Evolutionary conservation across 176 grass and related monocot genomes (phyloP), one percentile per base, ranked within the genome.

Genomic region (Cymbopogon citratus): DNA sequence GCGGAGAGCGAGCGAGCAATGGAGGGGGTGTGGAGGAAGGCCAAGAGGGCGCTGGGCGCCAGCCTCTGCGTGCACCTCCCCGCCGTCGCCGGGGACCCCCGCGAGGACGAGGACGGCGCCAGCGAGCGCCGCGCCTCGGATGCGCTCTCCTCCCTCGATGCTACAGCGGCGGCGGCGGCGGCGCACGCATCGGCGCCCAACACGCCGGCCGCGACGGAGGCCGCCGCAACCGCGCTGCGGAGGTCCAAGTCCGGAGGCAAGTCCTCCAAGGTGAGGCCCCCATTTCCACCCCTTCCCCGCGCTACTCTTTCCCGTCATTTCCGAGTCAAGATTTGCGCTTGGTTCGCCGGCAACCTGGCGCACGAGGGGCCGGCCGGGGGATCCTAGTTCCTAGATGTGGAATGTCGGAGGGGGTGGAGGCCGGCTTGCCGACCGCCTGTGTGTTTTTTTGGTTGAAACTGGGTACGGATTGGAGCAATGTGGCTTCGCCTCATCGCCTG

Each of bases 1-100:
- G 12, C 8, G 33, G 44, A 1, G 25, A 73, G 16, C 14, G 72
- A 33, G 70, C 51, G 72, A 33, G 74, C 52, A 87, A 91, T 98
- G 90, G 90, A 81, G 73, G 86, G 90, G 52, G 74, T 63, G 77
- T 98, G 96, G 92, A 95, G 87, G 88, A 87, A 91, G 73, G 90
- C 92, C 23, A 98, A 98, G 90, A 87, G 46, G 65, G 88, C 89
- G 38, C 62, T 98, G 79, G 87, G 92, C 36, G 51, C 75, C 33
- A 73, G 84, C 73, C 79, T 98, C 60, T 98, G 95, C 78, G 87
- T 75, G 52, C 67, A 88, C 56, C 75, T 91, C 12, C 95, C 95
- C 9, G 36, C 49, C 67, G 83, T 86, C 8, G 44, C 67, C 13
- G 84, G 67, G 27, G 88, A 86, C 35, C 83, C 82, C 67, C 36